Percentiles rank a stretch among this genome's conserved stretches.
These are phyloP conservation scores for Colletotrichum scovillei DNA, from an alignment of 2,329 filamentous ascomycete species.

Conservation along the genomic window DNA sequence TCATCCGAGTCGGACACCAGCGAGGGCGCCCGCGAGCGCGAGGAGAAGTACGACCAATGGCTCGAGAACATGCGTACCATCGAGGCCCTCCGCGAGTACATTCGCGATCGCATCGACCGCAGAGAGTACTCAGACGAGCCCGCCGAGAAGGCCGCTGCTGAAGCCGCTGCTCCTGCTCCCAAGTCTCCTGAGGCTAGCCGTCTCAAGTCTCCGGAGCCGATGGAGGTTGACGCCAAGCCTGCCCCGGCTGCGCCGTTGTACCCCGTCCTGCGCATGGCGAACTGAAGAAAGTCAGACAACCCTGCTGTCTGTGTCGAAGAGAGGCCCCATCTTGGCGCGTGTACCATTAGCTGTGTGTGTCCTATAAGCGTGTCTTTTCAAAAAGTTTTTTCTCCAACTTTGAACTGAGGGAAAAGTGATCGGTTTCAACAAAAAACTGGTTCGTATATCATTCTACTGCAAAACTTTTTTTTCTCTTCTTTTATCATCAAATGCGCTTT, in stretches of 20 bases:
- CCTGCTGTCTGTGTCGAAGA: not conserved
- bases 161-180: not conserved
- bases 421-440: conserved; percentile 26
- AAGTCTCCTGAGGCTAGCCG: conserved; percentile 29
- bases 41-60: conserved; percentile 74
- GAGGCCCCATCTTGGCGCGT: conserved; percentile 2
- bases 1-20: conserved; percentile 65
- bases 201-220: conserved; percentile 40
- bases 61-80: conserved; percentile 74
- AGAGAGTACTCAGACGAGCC: conserved; percentile 61
- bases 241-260: conserved; percentile 44
- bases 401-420: conserved; percentile 28
- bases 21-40: conserved; percentile 64
- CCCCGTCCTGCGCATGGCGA: conserved; percentile 53
- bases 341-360: conserved; percentile 31
- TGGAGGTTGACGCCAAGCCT: conserved; percentile 35
- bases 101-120: conserved; percentile 67
- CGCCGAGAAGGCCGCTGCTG: conserved; percentile 23
- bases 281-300: conserved; percentile 38
- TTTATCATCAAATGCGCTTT: conserved; percentile 5
- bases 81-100: conserved; percentile 69
- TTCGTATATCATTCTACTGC: conserved; percentile 34
- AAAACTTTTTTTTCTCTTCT: conserved; percentile 1
- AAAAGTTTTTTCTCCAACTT: conserved; percentile 15
- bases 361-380: conserved; percentile 29